These are phyloP conservation scores for Phalaenopsis equestris DNA, from an alignment of 106 monocot species.

Conservation along the genomic window DNA sequence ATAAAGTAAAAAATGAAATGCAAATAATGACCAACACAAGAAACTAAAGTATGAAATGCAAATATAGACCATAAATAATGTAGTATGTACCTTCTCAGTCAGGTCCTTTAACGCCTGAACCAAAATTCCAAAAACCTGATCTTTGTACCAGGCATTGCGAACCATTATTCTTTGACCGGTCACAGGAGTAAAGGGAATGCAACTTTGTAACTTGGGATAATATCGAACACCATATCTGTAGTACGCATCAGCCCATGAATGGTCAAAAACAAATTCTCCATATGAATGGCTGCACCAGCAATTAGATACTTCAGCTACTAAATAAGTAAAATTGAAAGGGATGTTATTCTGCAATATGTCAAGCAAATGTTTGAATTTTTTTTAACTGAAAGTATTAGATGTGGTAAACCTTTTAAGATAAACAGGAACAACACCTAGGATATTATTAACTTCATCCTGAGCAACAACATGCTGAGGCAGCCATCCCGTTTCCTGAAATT, in stretches of 20 bases:
- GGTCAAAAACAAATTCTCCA: slow-evolving; percentile 96
- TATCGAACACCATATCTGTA: slow-evolving; percentile 79
- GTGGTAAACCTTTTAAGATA: slow-evolving; percentile 93
- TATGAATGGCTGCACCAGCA: slow-evolving; percentile 74
- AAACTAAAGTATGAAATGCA: too few species aligned
- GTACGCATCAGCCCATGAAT: slow-evolving; percentile 98
- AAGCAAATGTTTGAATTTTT: slow-evolving; percentile 7
- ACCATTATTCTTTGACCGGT: slow-evolving; percentile 90
- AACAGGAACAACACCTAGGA: slow-evolving; percentile 95
- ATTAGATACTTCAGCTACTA: slow-evolving; percentile 7
- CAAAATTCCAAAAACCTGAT: slow-evolving; percentile 78
- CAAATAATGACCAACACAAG: too few species aligned
- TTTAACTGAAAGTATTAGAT: not conserved
- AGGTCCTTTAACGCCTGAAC: slow-evolving; percentile 63
- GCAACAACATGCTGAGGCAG: slow-evolving; percentile 88
- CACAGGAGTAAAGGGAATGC: slow-evolving; percentile 98
- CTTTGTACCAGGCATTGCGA: slow-evolving; percentile 54
- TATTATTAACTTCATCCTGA: slow-evolving; percentile 73
- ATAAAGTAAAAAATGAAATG: too few species aligned
- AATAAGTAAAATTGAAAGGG: not conserved
- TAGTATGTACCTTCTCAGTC: slow-evolving; percentile 53
- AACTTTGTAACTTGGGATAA: slow-evolving; percentile 93
- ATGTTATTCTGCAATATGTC: not conserved
- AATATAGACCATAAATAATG: not conserved
- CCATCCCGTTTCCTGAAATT: slow-evolving; percentile 98